Evolutionary conservation across 192 early-diverging fungal species (phyloP), one percentile per base, ranked within the genome.

Genomic region (Linderina pennispora): DNA sequence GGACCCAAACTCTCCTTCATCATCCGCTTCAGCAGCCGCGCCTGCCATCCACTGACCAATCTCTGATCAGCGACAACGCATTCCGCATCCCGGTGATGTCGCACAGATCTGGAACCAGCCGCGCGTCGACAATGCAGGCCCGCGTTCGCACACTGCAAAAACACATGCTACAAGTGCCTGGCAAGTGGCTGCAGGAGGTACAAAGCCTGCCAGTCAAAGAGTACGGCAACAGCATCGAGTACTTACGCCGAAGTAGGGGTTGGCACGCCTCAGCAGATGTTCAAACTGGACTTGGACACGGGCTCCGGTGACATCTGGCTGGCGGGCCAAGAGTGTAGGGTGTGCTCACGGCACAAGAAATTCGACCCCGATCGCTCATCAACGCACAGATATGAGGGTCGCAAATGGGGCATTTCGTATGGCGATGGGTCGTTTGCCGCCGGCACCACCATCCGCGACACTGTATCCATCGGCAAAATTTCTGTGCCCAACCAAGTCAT

Each of bases 291-390:
- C 43, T 76, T 86, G 24, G 84, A 86, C 41, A 86, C 84, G 3
- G 84, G 84, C 16, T 84, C 80, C 1, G 77, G 78, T n/a, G 84
- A 86, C 54, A 50, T 84, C 3, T 86, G 82, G 82, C 67, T 83
- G 36, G 73, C 78, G 3, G 75, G 71, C 19, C 67, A 68, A 13
- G 57, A 70, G 40, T 68, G 74, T 18, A 43, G 46, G 4, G 63
- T 61, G 13, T 82, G 77, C 44, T 39, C 25, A 13, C 38, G 40
- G 14, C 76, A 82, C 37, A 66, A 48, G 43, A 62, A 55, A 8
- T 84, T 67, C 40, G 64, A 78, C 28, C 58, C 77, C 5, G 58
- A 47, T 35, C 71, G 72, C 47, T 80, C 78, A 15, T 59, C 51
- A 3, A 79, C 82, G 3, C 78, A 66, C 74, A 50, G 72, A 45